Conservation (phyloP, 306 rosid species). For the Lupinus albus region DNA sequence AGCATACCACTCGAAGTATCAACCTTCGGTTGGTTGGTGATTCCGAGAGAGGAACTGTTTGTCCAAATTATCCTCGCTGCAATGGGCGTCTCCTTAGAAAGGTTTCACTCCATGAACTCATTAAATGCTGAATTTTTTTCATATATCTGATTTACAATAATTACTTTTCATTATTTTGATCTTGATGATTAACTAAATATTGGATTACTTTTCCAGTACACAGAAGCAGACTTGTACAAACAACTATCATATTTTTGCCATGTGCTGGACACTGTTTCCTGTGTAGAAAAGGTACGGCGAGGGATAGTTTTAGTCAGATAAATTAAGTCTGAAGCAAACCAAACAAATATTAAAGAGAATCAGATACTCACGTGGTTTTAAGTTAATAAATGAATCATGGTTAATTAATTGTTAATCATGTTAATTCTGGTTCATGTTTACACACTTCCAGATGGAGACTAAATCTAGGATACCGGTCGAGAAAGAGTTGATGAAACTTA, state of each 20-base stretch:
- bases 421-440: slow-evolving; percentile 4
- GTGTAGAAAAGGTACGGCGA: slow-evolving; percentile 70
- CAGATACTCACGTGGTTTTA: neutral
- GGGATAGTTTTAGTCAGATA: neutral
- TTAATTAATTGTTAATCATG: neutral
- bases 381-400: slow-evolving; percentile 30
- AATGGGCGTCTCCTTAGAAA: slow-evolving; percentile 74
- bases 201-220: slow-evolving; percentile 59
- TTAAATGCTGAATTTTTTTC: slow-evolving; percentile 21
- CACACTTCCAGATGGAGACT: slow-evolving; percentile 55
- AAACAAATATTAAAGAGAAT: neutral
- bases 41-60: slow-evolving; percentile 90
- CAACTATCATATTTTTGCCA: slow-evolving; percentile 84
- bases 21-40: slow-evolving; percentile 79
- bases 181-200: neutral
- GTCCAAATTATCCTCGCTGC: slow-evolving; percentile 92
- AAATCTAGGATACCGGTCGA: slow-evolving; percentile 60
- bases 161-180: neutral
- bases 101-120: slow-evolving; percentile 51
- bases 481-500: slow-evolving; percentile 66
- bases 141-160: neutral
- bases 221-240: slow-evolving; percentile 81
- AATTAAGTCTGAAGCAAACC: slow-evolving; percentile 24
- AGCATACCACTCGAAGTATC: slow-evolving; percentile 70
- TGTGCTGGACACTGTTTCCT: slow-evolving; percentile 63